Evolutionary conservation across 805 yeast genomes (phyloP).

Genomic region (Ogataea dorogensis): DNA sequence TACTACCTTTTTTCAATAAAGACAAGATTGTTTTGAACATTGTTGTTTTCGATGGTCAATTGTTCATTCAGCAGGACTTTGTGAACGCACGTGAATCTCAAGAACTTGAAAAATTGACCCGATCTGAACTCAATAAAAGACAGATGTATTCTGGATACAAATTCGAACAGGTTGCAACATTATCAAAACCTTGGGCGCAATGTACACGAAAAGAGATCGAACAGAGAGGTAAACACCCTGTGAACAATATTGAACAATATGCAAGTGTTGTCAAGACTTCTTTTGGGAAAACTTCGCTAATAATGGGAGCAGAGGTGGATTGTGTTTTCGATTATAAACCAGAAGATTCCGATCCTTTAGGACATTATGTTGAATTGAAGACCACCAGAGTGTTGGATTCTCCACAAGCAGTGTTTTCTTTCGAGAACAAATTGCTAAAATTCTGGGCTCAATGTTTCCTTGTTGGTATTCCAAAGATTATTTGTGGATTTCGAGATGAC

Average conservation of each 20-base stretch:
- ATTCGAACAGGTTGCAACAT: conserved; percentile 76
- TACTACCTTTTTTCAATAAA: conserved; percentile 58
- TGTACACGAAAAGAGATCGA: conserved; percentile 68
- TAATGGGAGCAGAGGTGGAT: conserved; percentile 90
- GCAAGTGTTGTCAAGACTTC: conserved; percentile 82
- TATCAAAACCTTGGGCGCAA: conserved; percentile 72
- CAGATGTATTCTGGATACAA: conserved; percentile 74
- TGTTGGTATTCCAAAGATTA: conserved; percentile 75
- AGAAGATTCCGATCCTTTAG: conserved; percentile 44
- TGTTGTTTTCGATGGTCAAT: conserved; percentile 70
- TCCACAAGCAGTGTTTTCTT: conserved; percentile 56
- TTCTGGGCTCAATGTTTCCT: conserved; percentile 95
- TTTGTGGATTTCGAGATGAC: conserved; percentile 86
- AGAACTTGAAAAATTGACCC: conserved; percentile 29
- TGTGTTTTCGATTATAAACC: conserved; percentile 84
- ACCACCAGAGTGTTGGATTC: conserved; percentile 58
- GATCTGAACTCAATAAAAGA: conserved; percentile 34
- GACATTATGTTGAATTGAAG: conserved; percentile 84
- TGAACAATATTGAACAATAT: conserved; percentile 74
- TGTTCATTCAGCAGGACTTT: conserved; percentile 53
- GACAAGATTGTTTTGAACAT: conserved; percentile 62
- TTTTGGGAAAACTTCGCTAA: conserved; percentile 64
- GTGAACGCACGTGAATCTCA: conserved; percentile 33
- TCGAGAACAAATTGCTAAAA: conserved; percentile 73
- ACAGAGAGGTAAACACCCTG: conserved; percentile 54